Conservation (phyloP, 2,329 filamentous ascomycete species). For the Penicillium sp. region DNA sequence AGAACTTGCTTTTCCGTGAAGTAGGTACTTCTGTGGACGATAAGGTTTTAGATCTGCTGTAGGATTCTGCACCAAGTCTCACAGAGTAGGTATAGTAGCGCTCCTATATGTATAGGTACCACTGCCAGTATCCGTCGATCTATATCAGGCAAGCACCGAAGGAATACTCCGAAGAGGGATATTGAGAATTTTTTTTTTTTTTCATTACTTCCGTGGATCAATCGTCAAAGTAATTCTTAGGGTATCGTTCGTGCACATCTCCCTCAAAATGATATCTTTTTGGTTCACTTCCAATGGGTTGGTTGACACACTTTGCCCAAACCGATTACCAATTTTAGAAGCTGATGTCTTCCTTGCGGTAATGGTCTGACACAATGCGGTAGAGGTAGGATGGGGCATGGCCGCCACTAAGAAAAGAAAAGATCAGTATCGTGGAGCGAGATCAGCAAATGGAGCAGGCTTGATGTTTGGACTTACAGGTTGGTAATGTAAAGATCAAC, state of each 20-base stretch:
- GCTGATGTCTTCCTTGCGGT: constrained; percentile 61
- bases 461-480: constrained; percentile 54
- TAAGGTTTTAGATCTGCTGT: background rate
- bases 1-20: too few species aligned
- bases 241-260: constrained; percentile 23
- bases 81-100: background rate
- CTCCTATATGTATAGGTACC: too few species aligned
- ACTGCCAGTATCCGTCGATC: too few species aligned
- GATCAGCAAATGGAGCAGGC: background rate
- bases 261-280: constrained; percentile 5
- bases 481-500: constrained; percentile 69
- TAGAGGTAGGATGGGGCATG: constrained; percentile 65
- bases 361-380: constrained; percentile 65
- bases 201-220: constrained; percentile 15
- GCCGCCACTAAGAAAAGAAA: constrained; percentile 49
- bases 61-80: background rate
- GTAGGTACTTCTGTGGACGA: too few species aligned
- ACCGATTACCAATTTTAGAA: constrained; percentile 28
- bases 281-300: background rate
- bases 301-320: background rate
- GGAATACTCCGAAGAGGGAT: background rate
- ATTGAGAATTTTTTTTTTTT: background rate
- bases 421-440: constrained; percentile 11
- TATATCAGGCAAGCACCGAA: too few species aligned
- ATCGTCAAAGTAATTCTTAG: constrained; percentile 23